A percentile compares a stretch with the other conserved stretches of the same genome.
phyloP scores from a whole-genome alignment of 352 stramenopile genomes.

The Phytopythium helicoides region DNA sequence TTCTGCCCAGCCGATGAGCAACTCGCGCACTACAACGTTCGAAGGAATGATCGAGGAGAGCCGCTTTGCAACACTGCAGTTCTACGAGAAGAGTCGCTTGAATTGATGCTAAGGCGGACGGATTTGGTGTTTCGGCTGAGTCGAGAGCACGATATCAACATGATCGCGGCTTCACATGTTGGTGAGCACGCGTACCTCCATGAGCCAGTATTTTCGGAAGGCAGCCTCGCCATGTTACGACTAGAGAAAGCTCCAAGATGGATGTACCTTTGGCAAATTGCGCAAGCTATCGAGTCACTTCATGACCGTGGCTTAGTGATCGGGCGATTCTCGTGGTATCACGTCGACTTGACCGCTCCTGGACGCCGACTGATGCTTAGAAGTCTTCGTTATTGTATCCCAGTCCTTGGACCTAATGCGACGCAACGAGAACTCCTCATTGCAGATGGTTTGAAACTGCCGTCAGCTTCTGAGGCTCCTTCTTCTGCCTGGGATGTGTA shows the following conservation, averaged over 20 bases:
- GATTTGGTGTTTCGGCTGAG: neutral
- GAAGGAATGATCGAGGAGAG: neutral
- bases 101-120: neutral
- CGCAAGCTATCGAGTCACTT: neutral
- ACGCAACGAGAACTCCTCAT: neutral
- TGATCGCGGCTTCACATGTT: neutral
- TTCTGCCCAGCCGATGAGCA: neutral
- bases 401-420: neutral
- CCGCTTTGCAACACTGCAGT: neutral
- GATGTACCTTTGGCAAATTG: neutral
- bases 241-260: neutral
- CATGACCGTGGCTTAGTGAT: neutral
- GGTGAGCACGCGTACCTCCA: neutral
- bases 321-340: slow-evolving; percentile 1
- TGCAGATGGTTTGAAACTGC: neutral
- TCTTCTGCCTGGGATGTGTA: slow-evolving; percentile 1
- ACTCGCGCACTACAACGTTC: neutral
- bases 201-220: neutral
- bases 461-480: neutral
- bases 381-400: neutral
- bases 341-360: neutral
- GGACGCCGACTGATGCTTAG: neutral
- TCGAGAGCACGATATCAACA: neutral
- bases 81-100: neutral
- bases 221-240: neutral